These are phyloP conservation scores for Aurinia saxatilis DNA, from an alignment of 345 rosid species.

Conservation along the genomic window DNA sequence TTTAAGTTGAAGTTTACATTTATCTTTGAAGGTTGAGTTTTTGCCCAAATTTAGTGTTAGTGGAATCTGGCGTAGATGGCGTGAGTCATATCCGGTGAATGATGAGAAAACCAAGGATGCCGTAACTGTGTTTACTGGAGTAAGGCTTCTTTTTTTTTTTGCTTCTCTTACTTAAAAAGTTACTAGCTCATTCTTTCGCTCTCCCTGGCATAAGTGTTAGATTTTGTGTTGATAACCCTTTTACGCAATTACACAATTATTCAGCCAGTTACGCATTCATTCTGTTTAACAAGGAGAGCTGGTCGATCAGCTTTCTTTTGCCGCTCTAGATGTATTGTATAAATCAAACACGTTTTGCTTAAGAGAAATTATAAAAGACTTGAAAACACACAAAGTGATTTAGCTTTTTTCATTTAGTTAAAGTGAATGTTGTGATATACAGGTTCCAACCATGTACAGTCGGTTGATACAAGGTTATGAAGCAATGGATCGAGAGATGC, in stretches of 20 bases:
- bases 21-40: slow-evolving; percentile 76
- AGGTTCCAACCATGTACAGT: slow-evolving; percentile 98
- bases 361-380: not conserved
- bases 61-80: slow-evolving; percentile 93
- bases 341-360: too few species aligned
- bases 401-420: not conserved
- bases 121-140: slow-evolving; percentile 88
- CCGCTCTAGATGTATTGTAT: not conserved
- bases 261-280: not conserved
- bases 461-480: slow-evolving; percentile 96
- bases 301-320: not conserved
- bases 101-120: slow-evolving; percentile 48
- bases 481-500: slow-evolving; percentile 69
- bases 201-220: not conserved
- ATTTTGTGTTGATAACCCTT: not conserved
- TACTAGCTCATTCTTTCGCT: not conserved
- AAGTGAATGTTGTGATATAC: slow-evolving; percentile 13
- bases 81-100: slow-evolving; percentile 63
- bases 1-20: not conserved
- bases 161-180: not conserved
- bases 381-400: not conserved
- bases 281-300: not conserved
- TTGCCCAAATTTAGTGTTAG: slow-evolving; percentile 92
- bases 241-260: too few species aligned
- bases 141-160: slow-evolving; percentile 30